A percentile compares a stretch with the other conserved stretches of the same genome.
Conservation (phyloP, 257 asterid species). For the Datura wrightii region DNA sequence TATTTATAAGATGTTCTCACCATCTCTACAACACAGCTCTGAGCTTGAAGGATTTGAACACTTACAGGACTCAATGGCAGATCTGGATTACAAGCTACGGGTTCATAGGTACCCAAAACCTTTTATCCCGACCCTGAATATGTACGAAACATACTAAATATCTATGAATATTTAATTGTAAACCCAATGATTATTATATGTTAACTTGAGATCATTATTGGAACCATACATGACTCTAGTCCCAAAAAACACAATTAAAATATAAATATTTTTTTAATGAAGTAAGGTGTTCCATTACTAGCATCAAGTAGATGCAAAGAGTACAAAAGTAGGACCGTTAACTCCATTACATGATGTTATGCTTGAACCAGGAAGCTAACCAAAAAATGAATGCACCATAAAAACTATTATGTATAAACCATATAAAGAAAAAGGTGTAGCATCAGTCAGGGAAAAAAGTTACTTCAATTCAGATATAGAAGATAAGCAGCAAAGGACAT, state of each 20-base stretch:
- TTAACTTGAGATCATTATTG: neutral
- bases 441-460: neutral
- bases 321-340: neutral
- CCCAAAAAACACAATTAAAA: neutral
- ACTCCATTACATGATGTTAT: neutral
- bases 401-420: neutral
- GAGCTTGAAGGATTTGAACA: neutral
- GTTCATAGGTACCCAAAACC: neutral
- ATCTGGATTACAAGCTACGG: neutral
- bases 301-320: constrained; percentile 11
- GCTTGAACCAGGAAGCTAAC: neutral
- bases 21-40: neutral
- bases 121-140: neutral
- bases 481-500: neutral
- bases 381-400: neutral
- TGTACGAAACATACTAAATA: neutral
- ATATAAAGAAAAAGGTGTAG: neutral
- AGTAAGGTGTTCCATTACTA: neutral
- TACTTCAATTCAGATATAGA: neutral
- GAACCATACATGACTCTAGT: neutral
- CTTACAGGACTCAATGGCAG: neutral
- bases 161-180: neutral
- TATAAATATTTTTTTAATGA: neutral
- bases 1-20: neutral
- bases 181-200: neutral